Evolutionary conservation across 257 asterid species (phyloP).

Genomic region (Cinchona pubescens): DNA sequence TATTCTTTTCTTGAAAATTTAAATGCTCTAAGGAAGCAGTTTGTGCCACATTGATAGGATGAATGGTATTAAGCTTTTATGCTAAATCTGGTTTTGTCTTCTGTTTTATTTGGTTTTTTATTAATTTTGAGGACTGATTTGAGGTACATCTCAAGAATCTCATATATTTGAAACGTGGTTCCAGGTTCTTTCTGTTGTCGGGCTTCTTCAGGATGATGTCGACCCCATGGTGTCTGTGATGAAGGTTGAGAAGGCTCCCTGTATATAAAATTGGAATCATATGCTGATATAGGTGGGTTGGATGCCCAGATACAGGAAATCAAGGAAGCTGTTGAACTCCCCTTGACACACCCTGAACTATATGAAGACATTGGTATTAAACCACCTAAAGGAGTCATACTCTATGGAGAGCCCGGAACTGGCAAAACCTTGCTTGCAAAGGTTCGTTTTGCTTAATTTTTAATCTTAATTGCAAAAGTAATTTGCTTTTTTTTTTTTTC

Average conservation of each 20-base stretch:
- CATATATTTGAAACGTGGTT: slow-evolving; percentile 2
- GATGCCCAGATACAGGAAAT: slow-evolving; percentile 59
- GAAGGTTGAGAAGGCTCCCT: slow-evolving; percentile 98
- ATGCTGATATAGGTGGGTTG: slow-evolving; percentile 65
- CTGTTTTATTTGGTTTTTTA: not conserved
- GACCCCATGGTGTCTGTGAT: slow-evolving; percentile 98
- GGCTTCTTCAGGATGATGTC: slow-evolving; percentile 91
- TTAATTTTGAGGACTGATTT: not conserved
- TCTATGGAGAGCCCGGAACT: slow-evolving; percentile 96
- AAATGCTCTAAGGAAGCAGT: no score
- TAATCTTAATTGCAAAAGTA: not conserved
- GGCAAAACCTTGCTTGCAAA: slow-evolving; percentile 94
- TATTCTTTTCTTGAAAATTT: no score
- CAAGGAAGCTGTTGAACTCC: slow-evolving; percentile 57
- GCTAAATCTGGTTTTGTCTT: not conserved
- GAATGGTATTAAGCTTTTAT: not conserved
- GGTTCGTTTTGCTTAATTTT: slow-evolving; percentile 41
- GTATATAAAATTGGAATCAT: slow-evolving; percentile 92
- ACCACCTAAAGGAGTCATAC: slow-evolving; percentile 91
- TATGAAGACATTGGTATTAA: slow-evolving; percentile 75
- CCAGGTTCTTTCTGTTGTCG: slow-evolving; percentile 94
- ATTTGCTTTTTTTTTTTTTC: not conserved
- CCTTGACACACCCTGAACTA: slow-evolving; percentile 51
- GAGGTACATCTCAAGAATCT: not conserved
- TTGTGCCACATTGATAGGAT: not conserved